These are phyloP conservation scores for Celoporthe dispersa DNA, from an alignment of 2,329 filamentous ascomycete species.

Conservation along the genomic window DNA sequence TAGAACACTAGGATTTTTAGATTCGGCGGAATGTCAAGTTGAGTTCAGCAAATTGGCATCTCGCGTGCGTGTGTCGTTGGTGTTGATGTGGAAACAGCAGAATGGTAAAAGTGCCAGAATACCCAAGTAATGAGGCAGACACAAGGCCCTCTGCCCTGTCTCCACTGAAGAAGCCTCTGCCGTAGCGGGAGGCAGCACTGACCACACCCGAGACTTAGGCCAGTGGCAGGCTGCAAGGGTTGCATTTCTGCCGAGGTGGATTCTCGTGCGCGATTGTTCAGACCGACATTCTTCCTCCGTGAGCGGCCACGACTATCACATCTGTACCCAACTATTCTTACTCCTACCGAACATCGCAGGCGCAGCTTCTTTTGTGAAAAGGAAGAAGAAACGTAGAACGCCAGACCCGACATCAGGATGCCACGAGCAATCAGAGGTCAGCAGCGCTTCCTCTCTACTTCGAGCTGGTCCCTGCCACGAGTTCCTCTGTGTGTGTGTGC, in stretches of 20 bases:
- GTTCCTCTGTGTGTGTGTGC: neutral
- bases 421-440: constrained; percentile 61
- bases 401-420: constrained; percentile 45
- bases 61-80: neutral
- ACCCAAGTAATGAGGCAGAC: no score
- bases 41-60: neutral
- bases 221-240: neutral
- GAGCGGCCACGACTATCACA: neutral
- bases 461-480: neutral
- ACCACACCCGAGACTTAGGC: neutral
- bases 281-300: neutral
- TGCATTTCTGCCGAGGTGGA: neutral
- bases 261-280: neutral
- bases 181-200: constrained; percentile 10
- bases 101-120: neutral
- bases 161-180: constrained; percentile 27
- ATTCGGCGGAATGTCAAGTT: neutral
- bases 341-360: neutral
- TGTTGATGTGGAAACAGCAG: neutral
- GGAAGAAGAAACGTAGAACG: neutral
- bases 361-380: neutral
- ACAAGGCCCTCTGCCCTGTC: neutral
- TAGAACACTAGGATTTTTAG: neutral
- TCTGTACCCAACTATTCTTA: neutral
- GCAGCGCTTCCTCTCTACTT: constrained; percentile 19